phyloP scores from a whole-genome alignment of 495 filamentous ascomycete species.

The Hypoxylon cercidicola region DNA sequence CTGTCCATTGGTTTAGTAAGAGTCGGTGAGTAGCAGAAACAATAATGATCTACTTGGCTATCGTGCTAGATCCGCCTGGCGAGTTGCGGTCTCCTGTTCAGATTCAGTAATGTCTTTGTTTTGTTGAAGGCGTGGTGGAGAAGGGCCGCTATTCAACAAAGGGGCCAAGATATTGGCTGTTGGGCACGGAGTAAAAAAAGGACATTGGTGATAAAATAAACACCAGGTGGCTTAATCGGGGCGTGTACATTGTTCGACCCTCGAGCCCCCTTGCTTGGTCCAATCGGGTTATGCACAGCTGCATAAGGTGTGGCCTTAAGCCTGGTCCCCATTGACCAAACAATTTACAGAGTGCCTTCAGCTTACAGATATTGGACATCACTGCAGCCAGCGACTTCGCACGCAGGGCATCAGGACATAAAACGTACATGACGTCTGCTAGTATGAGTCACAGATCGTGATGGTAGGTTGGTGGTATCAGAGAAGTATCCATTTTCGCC shows the following conservation, averaged over 20 bases:
- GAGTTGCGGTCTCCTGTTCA: slow-evolving; percentile 27
- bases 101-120: slow-evolving; percentile 16
- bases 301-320: slow-evolving; percentile 49
- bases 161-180: slow-evolving; percentile 38
- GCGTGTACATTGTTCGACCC: slow-evolving; percentile 12
- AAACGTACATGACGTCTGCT: slow-evolving; percentile 43
- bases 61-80: slow-evolving; percentile 34
- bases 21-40: slow-evolving; percentile 40
- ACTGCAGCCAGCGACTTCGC: slow-evolving; percentile 52
- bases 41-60: slow-evolving; percentile 36
- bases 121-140: slow-evolving; percentile 35
- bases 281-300: slow-evolving; percentile 50
- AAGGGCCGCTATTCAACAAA: slow-evolving; percentile 28
- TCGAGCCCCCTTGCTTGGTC: slow-evolving; percentile 26
- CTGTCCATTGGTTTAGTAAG: slow-evolving; percentile 27
- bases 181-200: slow-evolving; percentile 30
- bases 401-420: slow-evolving; percentile 55
- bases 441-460: slow-evolving; percentile 49
- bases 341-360: slow-evolving; percentile 46
- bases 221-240: slow-evolving; percentile 32
- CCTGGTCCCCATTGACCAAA: slow-evolving; percentile 51
- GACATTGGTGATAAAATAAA: slow-evolving; percentile 32
- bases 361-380: slow-evolving; percentile 59
- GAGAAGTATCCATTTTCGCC: slow-evolving; percentile 18
- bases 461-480: slow-evolving; percentile 35